phyloP scores from a whole-genome alignment of 352 stramenopile genomes.

The Globisporangium perplexum region DNA sequence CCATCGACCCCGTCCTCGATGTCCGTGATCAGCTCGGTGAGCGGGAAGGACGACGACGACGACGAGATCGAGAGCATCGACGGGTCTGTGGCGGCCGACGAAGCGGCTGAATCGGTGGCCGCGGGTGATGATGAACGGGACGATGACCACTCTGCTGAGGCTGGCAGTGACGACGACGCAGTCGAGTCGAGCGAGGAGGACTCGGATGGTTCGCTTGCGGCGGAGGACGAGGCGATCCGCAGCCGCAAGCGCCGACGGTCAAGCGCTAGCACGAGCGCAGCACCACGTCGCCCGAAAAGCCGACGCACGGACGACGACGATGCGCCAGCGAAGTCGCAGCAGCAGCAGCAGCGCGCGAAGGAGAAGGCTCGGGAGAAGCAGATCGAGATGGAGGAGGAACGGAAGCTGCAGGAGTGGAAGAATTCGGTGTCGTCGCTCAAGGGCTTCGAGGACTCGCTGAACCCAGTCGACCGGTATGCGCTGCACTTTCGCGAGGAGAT shows the following conservation, averaged over 20 bases:
- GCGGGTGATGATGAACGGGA: constrained; percentile 11
- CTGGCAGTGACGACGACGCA: constrained; percentile 12
- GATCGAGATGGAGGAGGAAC: constrained; percentile 90
- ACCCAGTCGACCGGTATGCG: constrained; percentile 91
- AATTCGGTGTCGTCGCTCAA: constrained; percentile 65
- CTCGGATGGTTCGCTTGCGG: constrained; percentile 20
- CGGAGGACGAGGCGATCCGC: constrained; percentile 27
- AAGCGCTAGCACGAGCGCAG: constrained; percentile 9
- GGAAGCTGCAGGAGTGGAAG: constrained; percentile 89
- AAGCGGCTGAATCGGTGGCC: constrained; percentile 7
- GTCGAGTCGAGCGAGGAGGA: constrained; percentile 11
- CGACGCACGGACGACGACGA: neutral
- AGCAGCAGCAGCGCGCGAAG: constrained; percentile 27
- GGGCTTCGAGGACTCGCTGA: constrained; percentile 91
- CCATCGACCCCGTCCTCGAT: constrained; percentile 30
- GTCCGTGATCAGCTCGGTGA: constrained; percentile 27
- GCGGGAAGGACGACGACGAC: constrained; percentile 36
- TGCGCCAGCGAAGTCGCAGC: constrained; percentile 5
- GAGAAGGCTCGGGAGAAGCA: constrained; percentile 77
- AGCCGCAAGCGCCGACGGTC: constrained; percentile 14
- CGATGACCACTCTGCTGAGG: constrained; percentile 10
- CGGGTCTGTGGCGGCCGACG: constrained; percentile 10
- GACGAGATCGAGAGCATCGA: constrained; percentile 18
- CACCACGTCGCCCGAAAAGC: constrained; percentile 2
- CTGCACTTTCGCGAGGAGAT: constrained; percentile 90